A percentile compares a stretch with the other conserved stretches of the same genome.
Evolutionary conservation across 2,329 filamentous ascomycete species (phyloP).

Genomic region (Graphilbum fragrans): DNA sequence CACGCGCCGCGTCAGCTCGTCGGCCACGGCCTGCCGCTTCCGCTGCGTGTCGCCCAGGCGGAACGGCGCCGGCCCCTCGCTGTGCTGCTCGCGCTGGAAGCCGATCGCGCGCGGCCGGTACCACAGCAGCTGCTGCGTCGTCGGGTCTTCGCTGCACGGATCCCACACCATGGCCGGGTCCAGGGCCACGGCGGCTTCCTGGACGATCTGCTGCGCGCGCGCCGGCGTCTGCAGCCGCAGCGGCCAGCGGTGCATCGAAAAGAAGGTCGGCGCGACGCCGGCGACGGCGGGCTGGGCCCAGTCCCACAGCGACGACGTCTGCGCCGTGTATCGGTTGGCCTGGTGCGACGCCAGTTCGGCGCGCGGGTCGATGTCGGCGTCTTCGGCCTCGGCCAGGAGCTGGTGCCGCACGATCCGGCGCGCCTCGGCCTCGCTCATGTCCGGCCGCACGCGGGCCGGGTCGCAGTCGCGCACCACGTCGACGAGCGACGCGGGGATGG

Average conservation of each 20-base stretch:
- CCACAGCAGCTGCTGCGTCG: constrained; percentile 9
- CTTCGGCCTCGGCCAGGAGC: constrained; percentile 29
- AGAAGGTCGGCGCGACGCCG: constrained; percentile 21
- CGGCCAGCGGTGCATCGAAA: constrained; percentile 36
- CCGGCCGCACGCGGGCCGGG: constrained; percentile 10
- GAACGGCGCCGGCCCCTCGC: constrained; percentile 20
- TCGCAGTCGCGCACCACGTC: constrained; percentile 22
- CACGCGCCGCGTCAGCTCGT: constrained; percentile 11
- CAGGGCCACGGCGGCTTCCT: background rate
- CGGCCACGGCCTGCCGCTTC: constrained; percentile 17
- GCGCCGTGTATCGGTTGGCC: constrained; percentile 5
- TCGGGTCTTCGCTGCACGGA: constrained; percentile 16
- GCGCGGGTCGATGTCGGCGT: constrained; percentile 24
- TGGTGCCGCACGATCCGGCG: constrained; percentile 21
- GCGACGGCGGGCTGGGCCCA: constrained; percentile 17
- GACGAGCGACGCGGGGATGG: constrained; percentile 1
- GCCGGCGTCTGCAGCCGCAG: constrained; percentile 22
- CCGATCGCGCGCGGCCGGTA: constrained; percentile 13
- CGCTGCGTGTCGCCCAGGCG: constrained; percentile 24
- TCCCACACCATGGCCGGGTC: constrained; percentile 15
- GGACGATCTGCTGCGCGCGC: constrained; percentile 10
- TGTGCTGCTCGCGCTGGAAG: constrained; percentile 12
- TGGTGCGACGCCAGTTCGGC: constrained; percentile 28
- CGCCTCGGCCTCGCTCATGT: constrained; percentile 9
- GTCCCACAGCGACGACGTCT: constrained; percentile 22